phyloP scores from a whole-genome alignment of 345 rosid genomes.

The Bruguiera parviflora region DNA sequence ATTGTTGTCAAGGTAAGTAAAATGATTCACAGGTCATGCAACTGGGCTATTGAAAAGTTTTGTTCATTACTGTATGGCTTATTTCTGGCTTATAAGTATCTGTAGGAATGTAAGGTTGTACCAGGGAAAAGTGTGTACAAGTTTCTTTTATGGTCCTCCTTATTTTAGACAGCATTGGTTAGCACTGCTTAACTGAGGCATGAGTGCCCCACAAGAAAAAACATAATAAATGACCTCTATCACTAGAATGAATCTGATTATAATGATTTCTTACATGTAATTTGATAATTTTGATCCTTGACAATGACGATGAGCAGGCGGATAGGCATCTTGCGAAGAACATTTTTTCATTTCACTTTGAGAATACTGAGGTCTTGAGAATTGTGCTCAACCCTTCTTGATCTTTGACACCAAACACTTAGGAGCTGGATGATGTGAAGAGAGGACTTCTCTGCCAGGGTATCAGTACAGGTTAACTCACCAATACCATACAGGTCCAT shows the following conservation, averaged over 20 bases:
- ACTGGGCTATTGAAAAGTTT: too few relatives aligned
- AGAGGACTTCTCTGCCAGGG: slow-evolving; percentile 96
- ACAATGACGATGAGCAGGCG: slow-evolving; percentile 89
- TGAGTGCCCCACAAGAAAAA: too few relatives aligned
- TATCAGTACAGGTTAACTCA: slow-evolving; percentile 11
- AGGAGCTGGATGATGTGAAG: slow-evolving; percentile 97
- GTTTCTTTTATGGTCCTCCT: too few relatives aligned
- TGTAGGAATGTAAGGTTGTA: too few relatives aligned
- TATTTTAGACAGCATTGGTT: too few relatives aligned
- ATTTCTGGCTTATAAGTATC: too few relatives aligned
- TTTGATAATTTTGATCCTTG: slow-evolving; percentile 88
- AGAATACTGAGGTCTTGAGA: too few relatives aligned
- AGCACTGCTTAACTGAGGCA: too few relatives aligned
- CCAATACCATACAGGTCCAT: not conserved
- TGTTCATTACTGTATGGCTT: too few relatives aligned
- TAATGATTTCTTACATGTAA: slow-evolving; percentile 61
- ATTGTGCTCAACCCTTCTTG: slow-evolving; percentile 22
- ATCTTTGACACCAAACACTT: slow-evolving; percentile 83
- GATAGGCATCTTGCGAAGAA: slow-evolving; percentile 92
- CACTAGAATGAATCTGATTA: slow-evolving; percentile 1
- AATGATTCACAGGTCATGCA: not conserved
- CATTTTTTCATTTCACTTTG: slow-evolving; percentile 10
- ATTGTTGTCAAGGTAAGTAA: slow-evolving; percentile 69
- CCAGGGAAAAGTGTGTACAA: too few relatives aligned
- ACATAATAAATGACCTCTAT: too few relatives aligned